Evolutionary conservation across 1,139 yeast species (phyloP).

Genomic region (Saccharomyces pastorianus): DNA sequence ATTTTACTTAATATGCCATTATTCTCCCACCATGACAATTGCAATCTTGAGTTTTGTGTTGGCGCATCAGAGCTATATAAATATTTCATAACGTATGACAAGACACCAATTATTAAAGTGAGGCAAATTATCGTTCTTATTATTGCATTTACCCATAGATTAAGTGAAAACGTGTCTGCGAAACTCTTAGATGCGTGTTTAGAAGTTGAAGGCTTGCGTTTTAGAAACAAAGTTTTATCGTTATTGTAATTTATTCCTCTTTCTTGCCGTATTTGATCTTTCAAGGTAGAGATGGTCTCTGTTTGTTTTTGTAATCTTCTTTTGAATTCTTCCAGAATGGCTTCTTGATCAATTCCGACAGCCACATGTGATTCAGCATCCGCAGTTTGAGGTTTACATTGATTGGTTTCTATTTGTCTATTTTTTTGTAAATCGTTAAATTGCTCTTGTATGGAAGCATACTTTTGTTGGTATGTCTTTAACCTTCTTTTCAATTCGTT

Average conservation of each 20-base stretch:
- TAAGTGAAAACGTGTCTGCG: background rate
- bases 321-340: constrained; percentile 24
- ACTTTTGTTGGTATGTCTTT: background rate
- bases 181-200: background rate
- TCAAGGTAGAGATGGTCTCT: constrained; percentile 17
- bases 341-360: constrained; percentile 17
- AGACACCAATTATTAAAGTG: background rate
- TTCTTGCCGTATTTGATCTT: constrained; percentile 8
- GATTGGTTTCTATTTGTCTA: background rate
- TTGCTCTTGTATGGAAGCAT: constrained; percentile 20
- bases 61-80: background rate
- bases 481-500: background rate
- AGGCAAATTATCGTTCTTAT: background rate
- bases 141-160: background rate
- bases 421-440: constrained; percentile 11
- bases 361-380: background rate
- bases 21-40: constrained; percentile 7
- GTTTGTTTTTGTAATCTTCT: constrained; percentile 26
- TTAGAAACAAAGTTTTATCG: background rate
- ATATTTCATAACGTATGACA: background rate
- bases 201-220: background rate
- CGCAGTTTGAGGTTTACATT: background rate
- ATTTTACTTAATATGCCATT: constrained; percentile 5
- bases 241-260: background rate
- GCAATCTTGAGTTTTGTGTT: background rate